Percentiles rank a stretch among this genome's conserved stretches.
phyloP scores from a whole-genome alignment of 176 grass and related monocot genomes.

The Triticum urartu region DNA sequence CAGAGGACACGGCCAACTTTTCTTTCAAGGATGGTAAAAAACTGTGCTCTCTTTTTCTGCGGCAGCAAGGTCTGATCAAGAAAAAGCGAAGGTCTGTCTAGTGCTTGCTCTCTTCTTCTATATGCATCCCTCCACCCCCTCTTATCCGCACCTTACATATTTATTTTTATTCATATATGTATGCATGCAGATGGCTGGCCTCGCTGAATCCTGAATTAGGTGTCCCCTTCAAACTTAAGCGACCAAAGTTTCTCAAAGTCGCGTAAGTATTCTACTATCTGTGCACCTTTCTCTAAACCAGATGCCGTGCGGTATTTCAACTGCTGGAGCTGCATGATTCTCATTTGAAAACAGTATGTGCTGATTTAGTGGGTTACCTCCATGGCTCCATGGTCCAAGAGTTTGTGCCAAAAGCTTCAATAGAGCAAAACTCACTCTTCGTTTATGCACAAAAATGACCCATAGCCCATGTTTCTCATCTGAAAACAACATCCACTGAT shows the following conservation, averaged over 20 bases:
- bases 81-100: slow-evolving; percentile 31
- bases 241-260: slow-evolving; percentile 34
- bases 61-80: slow-evolving; percentile 10
- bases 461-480: background rate
- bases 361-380: background rate
- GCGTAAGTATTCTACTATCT: slow-evolving; percentile 15
- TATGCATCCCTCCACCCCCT: background rate
- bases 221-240: slow-evolving; percentile 13
- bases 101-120: background rate
- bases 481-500: no score
- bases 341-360: background rate
- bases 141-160: background rate
- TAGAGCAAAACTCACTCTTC: slow-evolving; percentile 12
- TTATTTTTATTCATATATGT: background rate
- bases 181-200: slow-evolving; percentile 30
- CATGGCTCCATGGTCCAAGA: background rate
- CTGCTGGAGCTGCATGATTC: background rate
- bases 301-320: background rate
- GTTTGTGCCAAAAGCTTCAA: background rate
- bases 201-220: slow-evolving; percentile 2
- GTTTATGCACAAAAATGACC: background rate
- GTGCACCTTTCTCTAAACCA: background rate
- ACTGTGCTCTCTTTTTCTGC: slow-evolving; percentile 29
- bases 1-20: slow-evolving; percentile 6
- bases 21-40: slow-evolving; percentile 35